Base-by-base conservation (phyloP, 129 eudicot genomes). In the Lactuca sativa region DNA sequence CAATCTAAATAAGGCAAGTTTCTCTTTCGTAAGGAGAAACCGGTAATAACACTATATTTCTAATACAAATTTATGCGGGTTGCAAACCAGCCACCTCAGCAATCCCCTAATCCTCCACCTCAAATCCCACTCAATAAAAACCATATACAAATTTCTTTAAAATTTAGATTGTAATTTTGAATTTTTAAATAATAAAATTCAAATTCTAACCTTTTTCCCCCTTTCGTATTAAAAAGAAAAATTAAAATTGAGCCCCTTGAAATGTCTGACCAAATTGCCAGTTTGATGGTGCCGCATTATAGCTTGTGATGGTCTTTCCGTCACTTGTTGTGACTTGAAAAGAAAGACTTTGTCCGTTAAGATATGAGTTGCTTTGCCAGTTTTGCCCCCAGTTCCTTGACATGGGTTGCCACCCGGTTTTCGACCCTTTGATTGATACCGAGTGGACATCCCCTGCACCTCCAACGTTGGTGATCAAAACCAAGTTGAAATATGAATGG, bases 331-430 rank as follows among this genome's bases (percentile, higher is more conserved):
- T 90, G 48, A 90, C 87, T 61, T 80, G 91, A 56, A 90, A 87
- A 1, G 97, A 90, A 37, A 90, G 91, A 31, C 70, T 51, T 59
- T 90, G 97, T 6, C 91, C 95, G 14, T 87, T 85, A 31, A 90
- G 79, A 62, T 90, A 67, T 3, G 86, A 74, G 59, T 90, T 90
- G 81, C 97, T 90, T 66, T 90, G 97, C 95, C 97, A 90, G 40
- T 90, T 89, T 73, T 89, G 96, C 8, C 96, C 96, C 96, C 96
- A 89, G 57, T 89, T 89, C 3, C 96, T 68, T 30, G 97, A 90
- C 95, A 90, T 62, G 30, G 87, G 51, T 44, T 90, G 97, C 97
- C 97, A 90, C n/a, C 86, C 87, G 0, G 87, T 80, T 61, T 34
- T 80, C 1, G 95, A 80, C 13, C 97, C 97, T 66, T 85, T 90